Evolutionary conservation across 2,329 filamentous ascomycete genomes (phyloP).

Genomic region (Sporothrix brunneoviolacea): DNA sequence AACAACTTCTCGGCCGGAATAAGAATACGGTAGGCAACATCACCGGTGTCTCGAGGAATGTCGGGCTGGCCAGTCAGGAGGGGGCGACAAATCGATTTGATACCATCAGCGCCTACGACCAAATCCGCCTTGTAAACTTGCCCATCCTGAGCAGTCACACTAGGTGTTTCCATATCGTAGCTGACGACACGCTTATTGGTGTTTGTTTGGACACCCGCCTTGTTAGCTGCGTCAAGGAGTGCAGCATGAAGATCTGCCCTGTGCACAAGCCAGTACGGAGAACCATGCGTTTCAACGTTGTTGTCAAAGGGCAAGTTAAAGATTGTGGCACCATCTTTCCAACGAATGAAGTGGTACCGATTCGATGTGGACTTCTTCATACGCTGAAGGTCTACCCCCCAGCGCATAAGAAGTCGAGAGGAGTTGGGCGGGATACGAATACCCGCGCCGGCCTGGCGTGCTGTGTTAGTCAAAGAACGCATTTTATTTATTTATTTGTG

Average conservation of each 20-base stretch:
- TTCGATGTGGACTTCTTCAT: background rate
- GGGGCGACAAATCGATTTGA: conserved; percentile 23
- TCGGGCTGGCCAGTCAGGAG: conserved; percentile 23
- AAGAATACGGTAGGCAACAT: conserved; percentile 29
- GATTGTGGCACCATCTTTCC: conserved; percentile 6
- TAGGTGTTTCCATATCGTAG: conserved; percentile 22
- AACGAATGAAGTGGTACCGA: conserved; percentile 10
- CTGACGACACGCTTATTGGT: conserved; percentile 20
- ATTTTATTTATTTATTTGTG: too few relatives aligned
- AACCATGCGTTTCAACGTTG: conserved; percentile 23
- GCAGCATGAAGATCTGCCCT: conserved; percentile 29
- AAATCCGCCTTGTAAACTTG: conserved; percentile 20
- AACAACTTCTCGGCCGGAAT: conserved; percentile 24
- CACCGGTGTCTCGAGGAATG: conserved; percentile 25
- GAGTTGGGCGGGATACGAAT: conserved; percentile 28
- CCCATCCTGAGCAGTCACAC: conserved; percentile 17
- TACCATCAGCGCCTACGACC: conserved; percentile 23
- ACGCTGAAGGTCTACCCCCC: conserved; percentile 19
- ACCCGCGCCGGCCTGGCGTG: conserved; percentile 12
- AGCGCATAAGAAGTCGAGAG: conserved; percentile 23
- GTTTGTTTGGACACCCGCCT: conserved; percentile 21
- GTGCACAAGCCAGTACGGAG: conserved; percentile 30
- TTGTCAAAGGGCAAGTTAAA: conserved; percentile 17
- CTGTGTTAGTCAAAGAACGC: too few relatives aligned
- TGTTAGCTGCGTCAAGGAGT: conserved; percentile 22